Evolutionary conservation across 129 eudicot genomes (phyloP).

Genomic region (Kitagawia praeruptora): DNA sequence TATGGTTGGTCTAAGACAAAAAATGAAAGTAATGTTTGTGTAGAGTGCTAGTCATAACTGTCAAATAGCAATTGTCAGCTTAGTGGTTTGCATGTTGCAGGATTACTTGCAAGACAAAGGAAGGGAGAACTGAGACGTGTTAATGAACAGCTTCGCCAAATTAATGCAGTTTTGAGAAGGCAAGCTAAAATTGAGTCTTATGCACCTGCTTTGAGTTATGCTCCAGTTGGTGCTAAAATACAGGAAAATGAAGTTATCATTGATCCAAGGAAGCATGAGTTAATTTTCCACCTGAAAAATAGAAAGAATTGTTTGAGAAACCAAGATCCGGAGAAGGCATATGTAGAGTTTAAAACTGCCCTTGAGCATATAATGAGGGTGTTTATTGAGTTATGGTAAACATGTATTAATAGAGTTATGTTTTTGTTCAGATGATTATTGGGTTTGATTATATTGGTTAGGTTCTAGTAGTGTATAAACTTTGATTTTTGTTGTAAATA

Average conservation of each 20-base stretch:
- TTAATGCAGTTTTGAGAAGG: constrained; percentile 82
- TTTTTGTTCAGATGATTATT: no score
- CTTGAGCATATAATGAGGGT: no score
- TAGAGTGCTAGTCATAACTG: neutral
- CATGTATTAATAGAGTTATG: no score
- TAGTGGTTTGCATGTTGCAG: constrained; percentile 23
- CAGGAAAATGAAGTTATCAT: constrained; percentile 73
- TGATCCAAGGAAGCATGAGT: constrained; percentile 74
- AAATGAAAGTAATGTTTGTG: neutral
- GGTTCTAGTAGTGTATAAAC: no score
- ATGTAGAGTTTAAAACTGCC: constrained; percentile 60
- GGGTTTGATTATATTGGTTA: no score
- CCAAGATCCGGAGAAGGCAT: constrained; percentile 76
- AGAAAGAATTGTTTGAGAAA: constrained; percentile 80
- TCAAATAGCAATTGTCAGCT: neutral
- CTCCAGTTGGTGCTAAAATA: constrained; percentile 65
- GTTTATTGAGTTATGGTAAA: no score
- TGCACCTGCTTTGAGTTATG: constrained; percentile 91
- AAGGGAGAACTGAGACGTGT: constrained; percentile 68
- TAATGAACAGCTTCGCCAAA: constrained; percentile 93
- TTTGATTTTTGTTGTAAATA: no score
- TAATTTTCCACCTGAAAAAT: constrained; percentile 59
- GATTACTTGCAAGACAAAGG: constrained; percentile 87
- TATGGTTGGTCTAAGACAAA: neutral
- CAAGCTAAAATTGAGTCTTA: constrained; percentile 99